These are phyloP conservation scores for Ustilago trichophora DNA, from an alignment of 1,284 basidiomycete genomes.

Conservation along the genomic window DNA sequence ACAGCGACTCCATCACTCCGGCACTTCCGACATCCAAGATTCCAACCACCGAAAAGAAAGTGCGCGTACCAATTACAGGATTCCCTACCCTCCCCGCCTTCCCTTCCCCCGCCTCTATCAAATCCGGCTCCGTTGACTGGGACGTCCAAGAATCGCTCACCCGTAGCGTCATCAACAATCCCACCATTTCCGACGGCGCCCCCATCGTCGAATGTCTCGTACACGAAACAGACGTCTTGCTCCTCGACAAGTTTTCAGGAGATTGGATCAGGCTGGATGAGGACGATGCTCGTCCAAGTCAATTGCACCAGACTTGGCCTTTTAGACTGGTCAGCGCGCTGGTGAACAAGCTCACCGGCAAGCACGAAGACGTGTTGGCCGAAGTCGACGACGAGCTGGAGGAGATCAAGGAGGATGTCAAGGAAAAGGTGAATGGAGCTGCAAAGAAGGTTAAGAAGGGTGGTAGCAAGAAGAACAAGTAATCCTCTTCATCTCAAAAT, in stretches of 20 bases:
- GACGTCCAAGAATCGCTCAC: slow-evolving; percentile 52
- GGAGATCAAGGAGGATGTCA: neutral
- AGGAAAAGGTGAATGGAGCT: neutral
- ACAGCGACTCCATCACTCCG: neutral
- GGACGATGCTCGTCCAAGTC: slow-evolving; percentile 25
- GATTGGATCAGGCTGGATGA: slow-evolving; percentile 54
- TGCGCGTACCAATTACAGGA: slow-evolving; percentile 56
- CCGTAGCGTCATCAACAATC: too few relatives aligned
- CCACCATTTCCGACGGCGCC: too few relatives aligned
- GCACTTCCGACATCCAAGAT: slow-evolving; percentile 5
- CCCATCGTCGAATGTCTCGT: slow-evolving; percentile 55
- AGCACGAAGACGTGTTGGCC: slow-evolving; percentile 20
- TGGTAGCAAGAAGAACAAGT: slow-evolving; percentile 28
- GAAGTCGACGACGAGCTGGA: slow-evolving; percentile 17
- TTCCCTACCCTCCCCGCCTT: slow-evolving; percentile 49
- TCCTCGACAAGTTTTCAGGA: slow-evolving; percentile 40
- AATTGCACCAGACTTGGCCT: slow-evolving; percentile 45
- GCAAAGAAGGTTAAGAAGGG: slow-evolving; percentile 4
- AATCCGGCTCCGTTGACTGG: slow-evolving; percentile 50
- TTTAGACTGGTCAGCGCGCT: slow-evolving; percentile 26
- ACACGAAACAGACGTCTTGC: slow-evolving; percentile 33
- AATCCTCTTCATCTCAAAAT: too few relatives aligned
- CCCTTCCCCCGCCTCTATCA: slow-evolving; percentile 18
- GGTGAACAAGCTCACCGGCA: slow-evolving; percentile 19
- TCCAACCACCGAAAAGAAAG: slow-evolving; percentile 51